These are phyloP conservation scores for Gnaphalium uliginosum DNA, from an alignment of 129 eudicot genomes.

Conservation along the genomic window DNA sequence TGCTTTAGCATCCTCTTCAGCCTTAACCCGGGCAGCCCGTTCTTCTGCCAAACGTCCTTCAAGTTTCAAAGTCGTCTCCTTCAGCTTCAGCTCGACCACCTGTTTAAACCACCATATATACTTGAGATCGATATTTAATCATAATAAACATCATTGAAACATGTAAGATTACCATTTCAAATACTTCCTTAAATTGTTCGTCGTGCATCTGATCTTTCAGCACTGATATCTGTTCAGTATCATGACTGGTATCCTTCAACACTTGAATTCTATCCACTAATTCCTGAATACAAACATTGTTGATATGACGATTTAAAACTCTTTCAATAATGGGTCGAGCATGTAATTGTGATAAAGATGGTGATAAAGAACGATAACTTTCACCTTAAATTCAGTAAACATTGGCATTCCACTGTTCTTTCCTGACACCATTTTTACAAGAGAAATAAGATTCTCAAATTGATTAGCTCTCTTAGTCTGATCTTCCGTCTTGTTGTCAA, in stretches of 20 bases:
- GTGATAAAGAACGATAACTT: not conserved
- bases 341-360: not conserved
- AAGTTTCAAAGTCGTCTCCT: slow-evolving; percentile 50
- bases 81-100: slow-evolving; percentile 32
- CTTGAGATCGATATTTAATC: not conserved
- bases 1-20: slow-evolving; percentile 42
- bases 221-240: not conserved
- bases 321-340: not conserved
- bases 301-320: not conserved
- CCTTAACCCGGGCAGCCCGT: slow-evolving; percentile 52
- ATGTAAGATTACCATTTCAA: slow-evolving; percentile 9
- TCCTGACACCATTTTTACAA: slow-evolving; percentile 40
- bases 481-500: slow-evolving; percentile 53
- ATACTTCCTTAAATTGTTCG: not conserved
- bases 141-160: not conserved
- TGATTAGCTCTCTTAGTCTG: slow-evolving; percentile 36
- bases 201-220: not conserved
- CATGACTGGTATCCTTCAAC: not conserved
- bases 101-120: not conserved
- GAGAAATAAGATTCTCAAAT: slow-evolving; percentile 42
- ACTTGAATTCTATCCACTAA: not conserved
- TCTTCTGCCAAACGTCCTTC: slow-evolving; percentile 62
- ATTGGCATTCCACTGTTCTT: slow-evolving; percentile 54
- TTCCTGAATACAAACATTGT: not conserved
- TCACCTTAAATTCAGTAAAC: slow-evolving; percentile 5